Base-by-base conservation (phyloP, 495 filamentous ascomycete species). In the Parmelia sp. region DNA sequence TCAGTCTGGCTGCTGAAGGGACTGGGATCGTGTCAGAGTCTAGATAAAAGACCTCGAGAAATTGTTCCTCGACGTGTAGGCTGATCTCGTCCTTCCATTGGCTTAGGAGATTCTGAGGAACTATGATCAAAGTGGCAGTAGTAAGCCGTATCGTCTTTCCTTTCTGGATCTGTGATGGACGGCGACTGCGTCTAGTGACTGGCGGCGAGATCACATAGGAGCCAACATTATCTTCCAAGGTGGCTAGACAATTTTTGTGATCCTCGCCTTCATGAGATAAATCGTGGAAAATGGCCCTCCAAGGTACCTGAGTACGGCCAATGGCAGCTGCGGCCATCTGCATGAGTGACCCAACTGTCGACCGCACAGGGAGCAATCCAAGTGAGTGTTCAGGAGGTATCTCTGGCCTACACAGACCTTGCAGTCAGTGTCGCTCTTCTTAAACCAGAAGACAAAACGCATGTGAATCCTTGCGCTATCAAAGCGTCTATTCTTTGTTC, bases 271-370 rank as follows among this genome's bases (percentile, higher is more conserved):
- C 59, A 33, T 75, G 61, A 40, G 68, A 64, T 23, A 76, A 63
- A 5, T 73, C 67, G 4, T 80, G 74, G 58, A 92, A 85, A 45
- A 84, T 74, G 2, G 71, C 68, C 64, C 82, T 88, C 89, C 89
- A 96, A 0, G 91, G 85, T 58, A 88, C 72, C 10, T 84, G 84
- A 64, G 85, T 74, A 27, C 83, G 82, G 29, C 86, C 88, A 47
- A 86, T 78, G 15, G 82, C 78, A 6, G 88, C 82, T 23, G 89
- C 87, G n/a, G 84, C 84, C 88, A 92, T 93, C 35, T 91, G 79
- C 58, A 79, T 70, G 9, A 90, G 74, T 15, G 79, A 80, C 10
- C 79, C 83, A 2, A 82, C 83, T 23, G 68, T 74, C 8, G 70
- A 59, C 57, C 81, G 80, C 12, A 77, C 70, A 0, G 71, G 76